Percentiles rank a stretch among this genome's conserved stretches.
phyloP scores from a whole-genome alignment of 371 early-diverging fungal genomes.

The Parasitella parasitica region DNA sequence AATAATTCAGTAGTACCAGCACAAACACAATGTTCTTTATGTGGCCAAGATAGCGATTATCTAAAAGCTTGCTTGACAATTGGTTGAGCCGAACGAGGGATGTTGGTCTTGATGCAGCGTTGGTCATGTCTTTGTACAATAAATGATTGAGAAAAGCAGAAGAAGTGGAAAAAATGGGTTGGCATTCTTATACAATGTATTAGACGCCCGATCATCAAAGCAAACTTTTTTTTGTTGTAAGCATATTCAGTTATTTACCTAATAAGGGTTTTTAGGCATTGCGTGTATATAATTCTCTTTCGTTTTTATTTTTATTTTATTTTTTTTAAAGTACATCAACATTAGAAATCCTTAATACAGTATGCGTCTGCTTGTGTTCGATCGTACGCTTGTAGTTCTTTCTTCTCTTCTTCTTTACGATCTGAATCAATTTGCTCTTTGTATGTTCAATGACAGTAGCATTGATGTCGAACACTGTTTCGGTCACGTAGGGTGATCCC shows the following conservation, averaged over 20 bases:
- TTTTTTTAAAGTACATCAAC: conserved; percentile 56
- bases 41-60: conserved; percentile 12
- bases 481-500: conserved; percentile 84
- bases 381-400: conserved; percentile 80
- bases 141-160: neutral
- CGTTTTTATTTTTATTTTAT: neutral
- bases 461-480: conserved; percentile 69
- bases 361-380: conserved; percentile 72
- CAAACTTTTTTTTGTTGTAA: conserved; percentile 5
- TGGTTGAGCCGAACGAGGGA: conserved; percentile 10
- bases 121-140: neutral
- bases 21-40: conserved; percentile 64
- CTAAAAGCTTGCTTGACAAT: conserved; percentile 9
- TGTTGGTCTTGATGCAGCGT: neutral
- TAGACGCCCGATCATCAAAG: neutral
- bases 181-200: neutral
- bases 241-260: neutral
- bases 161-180: neutral
- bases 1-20: conserved; percentile 53
- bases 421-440: conserved; percentile 72
- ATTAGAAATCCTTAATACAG: conserved; percentile 75
- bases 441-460: conserved; percentile 93
- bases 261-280: neutral
- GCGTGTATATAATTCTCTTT: no score
- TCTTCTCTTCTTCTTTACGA: conserved; percentile 88